Evolutionary conservation across 2,329 filamentous ascomycete species (phyloP), one percentile per base, ranked within the genome.

Genomic region (Colletotrichum lini): DNA sequence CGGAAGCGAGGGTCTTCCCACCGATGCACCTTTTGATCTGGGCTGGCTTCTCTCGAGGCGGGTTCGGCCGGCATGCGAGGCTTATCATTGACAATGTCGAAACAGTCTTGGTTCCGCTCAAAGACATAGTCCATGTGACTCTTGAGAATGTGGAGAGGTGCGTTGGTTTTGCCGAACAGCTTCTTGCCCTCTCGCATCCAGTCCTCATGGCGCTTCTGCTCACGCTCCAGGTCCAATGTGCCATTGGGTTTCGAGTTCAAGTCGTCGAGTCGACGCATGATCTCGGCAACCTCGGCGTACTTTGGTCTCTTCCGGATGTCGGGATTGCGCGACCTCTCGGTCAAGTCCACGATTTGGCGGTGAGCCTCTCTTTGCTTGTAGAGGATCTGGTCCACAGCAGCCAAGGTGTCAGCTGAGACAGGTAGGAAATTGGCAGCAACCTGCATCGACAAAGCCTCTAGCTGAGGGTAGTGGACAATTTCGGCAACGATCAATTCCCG

Each of bases 111-210:
- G 78, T 99, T 99, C 58, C 95, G 93, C 77, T 95, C 93, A 59
- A 96, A 87, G 4, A 99, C 96, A 78, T 96, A 94, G 76, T 97
- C 93, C 90, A 99, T 95, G 76, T 99, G 96, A 69, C 92, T 93
- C 78, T 96, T 96, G 38, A 99, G 87, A 74, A 99, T 99, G 80
- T 99, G 96, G 15, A 99, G 86, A 1, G 96, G 96, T 1, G 96
- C 96, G 79, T 99, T 99, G 1, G 96, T 96, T 82, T 99, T 99
- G 63, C 96, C 96, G 78, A 99, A 99, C 0, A 99, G 84, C 80
- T 98, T 98, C 84, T 99, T 99, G 61, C 96, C 96, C 77, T 94
- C 94, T 42, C 96, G 90, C 96, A 99, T 99, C 96, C 96, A 99
- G 80, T 99, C 96, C 79, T 99, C 96, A 75, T 98, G 96, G 9